Conservation (phyloP, 306 rosid species). For the Quercus suber region DNA sequence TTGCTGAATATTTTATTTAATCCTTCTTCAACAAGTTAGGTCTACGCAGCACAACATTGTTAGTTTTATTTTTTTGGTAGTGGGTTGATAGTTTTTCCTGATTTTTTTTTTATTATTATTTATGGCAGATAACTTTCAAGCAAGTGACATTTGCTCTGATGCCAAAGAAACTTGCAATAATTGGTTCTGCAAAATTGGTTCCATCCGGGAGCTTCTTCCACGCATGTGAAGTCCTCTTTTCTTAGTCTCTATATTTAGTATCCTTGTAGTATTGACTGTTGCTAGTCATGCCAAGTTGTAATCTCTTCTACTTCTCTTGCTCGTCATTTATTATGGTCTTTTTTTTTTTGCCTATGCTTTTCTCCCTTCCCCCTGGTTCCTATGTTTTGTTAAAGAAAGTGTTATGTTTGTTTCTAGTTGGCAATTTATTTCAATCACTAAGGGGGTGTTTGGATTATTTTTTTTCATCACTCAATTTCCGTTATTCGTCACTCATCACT, state of each 20-base stretch:
- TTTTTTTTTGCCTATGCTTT: background rate
- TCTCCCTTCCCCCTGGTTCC: background rate
- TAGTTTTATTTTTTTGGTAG: constrained; percentile 15
- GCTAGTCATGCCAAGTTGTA: background rate
- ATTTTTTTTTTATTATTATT: constrained; percentile 5
- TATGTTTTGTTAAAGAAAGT: constrained; percentile 2
- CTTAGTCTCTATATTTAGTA: constrained; percentile 2
- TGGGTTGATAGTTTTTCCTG: constrained; percentile 6
- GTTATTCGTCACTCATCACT: too few species aligned
- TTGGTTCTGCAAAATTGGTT: constrained; percentile 96
- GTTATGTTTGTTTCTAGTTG: background rate
- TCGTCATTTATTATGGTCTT: background rate
- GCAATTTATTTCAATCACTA: background rate
- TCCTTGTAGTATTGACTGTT: background rate
- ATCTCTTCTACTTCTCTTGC: background rate
- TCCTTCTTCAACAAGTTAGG: background rate
- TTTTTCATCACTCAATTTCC: too few species aligned
- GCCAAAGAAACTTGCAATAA: constrained; percentile 97
- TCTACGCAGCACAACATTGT: constrained; percentile 13
- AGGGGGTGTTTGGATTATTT: too few species aligned
- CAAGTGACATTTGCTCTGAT: constrained; percentile 54
- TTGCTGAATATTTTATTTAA: background rate
- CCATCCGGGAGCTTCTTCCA: constrained; percentile 93
- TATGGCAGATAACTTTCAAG: constrained; percentile 64
- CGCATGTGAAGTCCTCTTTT: constrained; percentile 70